Evolutionary conservation across 768 basidiomycete species (phyloP), one percentile per base, ranked within the genome.

Genomic region (Mycena galericulata): DNA sequence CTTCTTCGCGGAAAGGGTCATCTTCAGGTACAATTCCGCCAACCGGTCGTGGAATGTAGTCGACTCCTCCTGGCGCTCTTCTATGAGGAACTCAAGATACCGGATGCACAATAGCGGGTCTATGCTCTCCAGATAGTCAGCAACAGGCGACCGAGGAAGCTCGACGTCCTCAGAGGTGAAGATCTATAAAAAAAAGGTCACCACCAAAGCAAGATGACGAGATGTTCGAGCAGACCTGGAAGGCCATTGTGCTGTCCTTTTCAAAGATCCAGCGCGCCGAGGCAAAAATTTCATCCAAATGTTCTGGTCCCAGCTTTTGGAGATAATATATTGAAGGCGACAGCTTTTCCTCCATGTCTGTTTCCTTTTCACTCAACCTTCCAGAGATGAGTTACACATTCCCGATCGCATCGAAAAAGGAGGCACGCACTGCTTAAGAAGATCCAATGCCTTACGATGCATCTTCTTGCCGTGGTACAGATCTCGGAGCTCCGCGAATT

Each of bases 111-210:
- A 78, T n/a, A 83, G 80, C 4, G 85, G 88, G 70, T 92, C 88
- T 36, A 96, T 84, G 30, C 81, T 82, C 68, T 95, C 92, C 26
- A 99, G 86, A 77, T 91, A 96, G 65, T 90, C 86, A 14, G 91
- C 89, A 4, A 98, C 95, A 0, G 84, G 84, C 34, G 86, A 83
- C 3, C 90, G 88, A 24, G 98, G 96, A 20, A 99, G 86, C 65
- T 97, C 96, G 9, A 93, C 93, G 65, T 98, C 96, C 74, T 98
- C 97, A 0, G 97, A 96, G 3, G 92, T 95, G 75, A 99, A 99
- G 45, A 99, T 95, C 96, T 98, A 72, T 2, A 14, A 15, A 20
- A 40, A 30, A 22, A 45, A 26, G 3, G 45, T 64, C 24, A 29
- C 40, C 26, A 24, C 18, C 46, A 41, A 17, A 58, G 26, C 22